Base-by-base conservation (phyloP, 495 filamentous ascomycete species). In the Cryomyces minteri region DNA sequence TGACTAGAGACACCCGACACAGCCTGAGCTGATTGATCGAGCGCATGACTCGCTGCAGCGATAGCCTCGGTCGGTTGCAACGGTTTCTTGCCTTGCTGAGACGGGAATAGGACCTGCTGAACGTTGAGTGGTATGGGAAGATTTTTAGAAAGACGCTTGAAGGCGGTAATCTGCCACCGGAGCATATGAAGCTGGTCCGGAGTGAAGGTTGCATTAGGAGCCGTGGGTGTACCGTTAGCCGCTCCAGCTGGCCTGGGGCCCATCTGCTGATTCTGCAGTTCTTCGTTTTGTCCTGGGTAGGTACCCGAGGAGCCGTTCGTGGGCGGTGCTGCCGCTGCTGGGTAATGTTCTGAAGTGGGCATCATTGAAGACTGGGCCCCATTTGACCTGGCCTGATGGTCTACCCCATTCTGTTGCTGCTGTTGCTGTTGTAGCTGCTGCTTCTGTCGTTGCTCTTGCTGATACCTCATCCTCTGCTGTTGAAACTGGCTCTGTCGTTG, bases 101-200 rank as follows among this genome's bases (percentile, higher is more conserved):
- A 73, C 25, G 77, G 67, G 53, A 84, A 87, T 4, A 93, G 71
- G 48, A 79, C 74, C 54, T 83, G 77, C 57, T 87, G 80, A 36
- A 88, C 66, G 38, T 68, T 65, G n/a, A 68, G 59, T 2, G 86
- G 82, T 11, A 95, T 76, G 0, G 83, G 74, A 29, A 76, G 66
- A 45, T 90, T 90, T 60, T 84, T 90, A 8, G 79, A 76, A 1
- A 94, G 67, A 51, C 78, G 66, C 60, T 84, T 84, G 65, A 93
- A 92, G 5, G 84, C 83, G 50, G 73, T 61, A 39, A 93, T 88
- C 57, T 94, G 87, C 40, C 77, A 76, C 32, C 79, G 68, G 6
- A 92, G 69, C 2, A 74, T 74, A 30, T 66, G 64, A 34, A 92
- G 61, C 52, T 94, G 86, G 40, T 83, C 74, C 3, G 69, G 59